phyloP scores from a whole-genome alignment of 768 basidiomycete species.

The Bullera alba region DNA sequence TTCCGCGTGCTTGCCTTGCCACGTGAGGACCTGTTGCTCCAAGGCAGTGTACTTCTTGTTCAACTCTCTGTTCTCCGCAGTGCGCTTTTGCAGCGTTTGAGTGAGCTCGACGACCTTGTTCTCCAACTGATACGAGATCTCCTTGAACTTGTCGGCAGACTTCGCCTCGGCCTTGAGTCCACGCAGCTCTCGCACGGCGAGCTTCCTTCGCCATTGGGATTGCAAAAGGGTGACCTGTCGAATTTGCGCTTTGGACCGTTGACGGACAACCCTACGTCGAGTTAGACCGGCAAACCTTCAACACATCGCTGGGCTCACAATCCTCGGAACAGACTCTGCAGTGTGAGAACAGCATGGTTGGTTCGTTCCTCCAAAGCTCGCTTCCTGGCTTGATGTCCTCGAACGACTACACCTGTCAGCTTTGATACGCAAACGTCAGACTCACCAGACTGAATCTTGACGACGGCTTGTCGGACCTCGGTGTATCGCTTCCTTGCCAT shows the following conservation, averaged over 20 bases:
- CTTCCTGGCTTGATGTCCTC: constrained; percentile 42
- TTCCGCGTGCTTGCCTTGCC: constrained; percentile 83
- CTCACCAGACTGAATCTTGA: constrained; percentile 79
- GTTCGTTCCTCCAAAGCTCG: constrained; percentile 51
- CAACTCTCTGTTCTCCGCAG: constrained; percentile 81
- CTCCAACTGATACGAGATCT: constrained; percentile 92
- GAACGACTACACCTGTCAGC: constrained; percentile 21
- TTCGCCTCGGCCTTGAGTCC: constrained; percentile 81
- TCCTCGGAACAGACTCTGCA: constrained; percentile 84
- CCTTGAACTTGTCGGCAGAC: constrained; percentile 93
- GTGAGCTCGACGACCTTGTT: constrained; percentile 99
- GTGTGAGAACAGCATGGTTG: constrained; percentile 57
- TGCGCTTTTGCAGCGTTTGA: constrained; percentile 81
- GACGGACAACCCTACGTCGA: constrained; percentile 30
- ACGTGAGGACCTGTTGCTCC: constrained; percentile 77
- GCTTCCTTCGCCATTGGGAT: constrained; percentile 80
- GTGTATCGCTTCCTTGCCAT: constrained; percentile 66
- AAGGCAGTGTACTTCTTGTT: constrained; percentile 66
- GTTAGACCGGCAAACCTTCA: constrained; percentile 25
- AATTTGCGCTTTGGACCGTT: constrained; percentile 43
- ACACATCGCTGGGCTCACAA: constrained; percentile 55
- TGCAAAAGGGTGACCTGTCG: constrained; percentile 75
- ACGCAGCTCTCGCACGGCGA: constrained; percentile 79
- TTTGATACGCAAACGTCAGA: constrained; percentile 45
- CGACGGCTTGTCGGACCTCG: constrained; percentile 57